Conservation (phyloP, 306 rosid genomes). For the Styphnolobium japonicum region DNA sequence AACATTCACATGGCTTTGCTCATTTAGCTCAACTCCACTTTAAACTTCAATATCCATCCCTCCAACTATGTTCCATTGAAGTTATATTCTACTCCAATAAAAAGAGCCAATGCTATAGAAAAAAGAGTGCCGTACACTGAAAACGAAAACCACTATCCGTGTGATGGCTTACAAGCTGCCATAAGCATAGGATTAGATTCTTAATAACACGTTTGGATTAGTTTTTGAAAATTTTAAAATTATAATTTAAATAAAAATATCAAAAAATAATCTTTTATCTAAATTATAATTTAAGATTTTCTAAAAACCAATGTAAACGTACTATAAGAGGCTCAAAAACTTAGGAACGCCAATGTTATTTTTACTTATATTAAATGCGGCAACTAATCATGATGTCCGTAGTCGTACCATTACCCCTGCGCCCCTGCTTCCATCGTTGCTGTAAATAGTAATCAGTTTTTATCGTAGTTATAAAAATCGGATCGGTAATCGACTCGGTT, state of each 20-base stretch:
- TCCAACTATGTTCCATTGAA: slow-evolving; percentile 3
- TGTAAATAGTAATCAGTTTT: no score
- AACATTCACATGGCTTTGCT: slow-evolving; percentile 45
- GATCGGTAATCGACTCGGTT: no score
- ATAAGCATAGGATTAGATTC: not conserved
- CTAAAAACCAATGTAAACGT: no score
- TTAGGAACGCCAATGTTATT: not conserved
- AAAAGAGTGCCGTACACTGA: slow-evolving; percentile 39
- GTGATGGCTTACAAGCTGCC: not conserved
- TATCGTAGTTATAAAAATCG: no score
- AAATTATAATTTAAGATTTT: no score
- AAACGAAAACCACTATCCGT: slow-evolving; percentile 19
- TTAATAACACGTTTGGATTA: no score
- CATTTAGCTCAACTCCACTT: not conserved
- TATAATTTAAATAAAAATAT: no score
- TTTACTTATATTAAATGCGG: not conserved
- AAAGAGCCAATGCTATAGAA: not conserved
- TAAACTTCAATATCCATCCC: not conserved
- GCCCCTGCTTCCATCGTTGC: not conserved
- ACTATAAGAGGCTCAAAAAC: not conserved
- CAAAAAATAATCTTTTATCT: no score
- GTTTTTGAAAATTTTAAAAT: no score
- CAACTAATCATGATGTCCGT: not conserved
- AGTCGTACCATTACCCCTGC: not conserved
- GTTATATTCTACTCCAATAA: not conserved